phyloP scores from a whole-genome alignment of 495 filamentous ascomycete species.

The Tuber umbilicatum region DNA sequence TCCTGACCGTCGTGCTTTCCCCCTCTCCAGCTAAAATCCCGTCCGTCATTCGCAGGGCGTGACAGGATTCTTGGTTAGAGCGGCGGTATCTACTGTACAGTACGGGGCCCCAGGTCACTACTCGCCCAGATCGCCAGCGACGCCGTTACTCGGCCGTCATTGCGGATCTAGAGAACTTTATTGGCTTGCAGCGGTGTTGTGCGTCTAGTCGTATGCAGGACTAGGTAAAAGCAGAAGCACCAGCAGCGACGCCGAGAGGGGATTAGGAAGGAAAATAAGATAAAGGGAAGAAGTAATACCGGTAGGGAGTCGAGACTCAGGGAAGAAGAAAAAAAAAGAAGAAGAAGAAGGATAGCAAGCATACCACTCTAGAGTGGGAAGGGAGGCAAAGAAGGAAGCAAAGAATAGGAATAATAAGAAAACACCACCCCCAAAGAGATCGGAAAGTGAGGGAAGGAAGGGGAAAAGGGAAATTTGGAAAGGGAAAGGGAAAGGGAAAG shows the following conservation, averaged over 20 bases:
- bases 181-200: conserved; percentile 37
- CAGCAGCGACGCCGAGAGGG: not conserved
- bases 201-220: conserved; percentile 32
- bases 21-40: conserved; percentile 15
- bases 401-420: conserved; percentile 20
- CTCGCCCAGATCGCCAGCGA: conserved; percentile 30
- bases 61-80: conserved; percentile 21
- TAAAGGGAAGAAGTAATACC: conserved; percentile 10
- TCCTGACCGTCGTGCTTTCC: conserved; percentile 24
- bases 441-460: conserved; percentile 8
- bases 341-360: not conserved
- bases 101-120: too few relatives aligned
- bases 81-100: conserved; percentile 22
- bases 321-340: not conserved
- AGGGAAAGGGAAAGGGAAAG: conserved; percentile 6
- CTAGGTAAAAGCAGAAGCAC: conserved; percentile 12
- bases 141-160: conserved; percentile 33
- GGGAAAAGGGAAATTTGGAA: conserved; percentile 10
- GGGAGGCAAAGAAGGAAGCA: conserved; percentile 9
- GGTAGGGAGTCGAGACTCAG: conserved; percentile 15
- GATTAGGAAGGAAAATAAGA: not conserved
- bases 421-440: not conserved
- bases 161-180: conserved; percentile 37
- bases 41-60: conserved; percentile 16
- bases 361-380: not conserved